Evolutionary conservation across 2,329 filamentous ascomycete genomes (phyloP), one percentile per base, ranked within the genome.

Genomic region (Alternaria sp.): DNA sequence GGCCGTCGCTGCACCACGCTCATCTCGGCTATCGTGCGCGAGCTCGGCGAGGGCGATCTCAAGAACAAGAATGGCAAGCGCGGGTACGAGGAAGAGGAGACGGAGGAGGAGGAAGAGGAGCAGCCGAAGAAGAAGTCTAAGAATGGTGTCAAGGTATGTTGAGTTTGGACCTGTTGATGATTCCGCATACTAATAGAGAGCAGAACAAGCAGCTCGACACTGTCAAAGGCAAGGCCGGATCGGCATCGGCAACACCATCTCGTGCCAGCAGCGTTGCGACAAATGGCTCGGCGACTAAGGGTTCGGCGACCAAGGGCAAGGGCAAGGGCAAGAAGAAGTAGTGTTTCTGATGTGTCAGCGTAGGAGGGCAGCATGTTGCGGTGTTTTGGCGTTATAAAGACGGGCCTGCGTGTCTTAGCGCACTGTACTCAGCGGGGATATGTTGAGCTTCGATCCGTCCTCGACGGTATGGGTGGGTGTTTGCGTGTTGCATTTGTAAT

Each of bases 101-200:
- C 96, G 62, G 91, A 90, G 65, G 88, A 94, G 57, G 86, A 96
- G 57, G 92, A 79, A 26, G 78, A 92, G 46, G 89, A 91, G 79
- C 93, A 93, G n/a, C 90, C 90, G 1, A 97, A 97, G 87, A 98
- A 98, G 87, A 97, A 96, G 88, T 86, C 89, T 15, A 96, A 96
- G 86, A 93, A 92, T 72, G 90, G 90, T 57, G 91, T 93, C 65
- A 96, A 97, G 88, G 93, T 96, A 85, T 78, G 89, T 81, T 54
- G 46, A 58, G 0, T 11, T 11, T 7, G 1, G 13, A 12, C 21
- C 19, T 5, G 13, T 1, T 47, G 10, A 12, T 0, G 11, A 3
- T 5, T 7, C 10, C 26, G 25, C 5, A 9, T 71, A 62, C 67
- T 77, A 68, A 70, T 54, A 50, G 28, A 7, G 6, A 28, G 68